A percentile compares a stretch with the other conserved stretches of the same genome.
Evolutionary conservation across 176 grass and related monocot genomes (phyloP).

Genomic region (Zea luxurians): DNA sequence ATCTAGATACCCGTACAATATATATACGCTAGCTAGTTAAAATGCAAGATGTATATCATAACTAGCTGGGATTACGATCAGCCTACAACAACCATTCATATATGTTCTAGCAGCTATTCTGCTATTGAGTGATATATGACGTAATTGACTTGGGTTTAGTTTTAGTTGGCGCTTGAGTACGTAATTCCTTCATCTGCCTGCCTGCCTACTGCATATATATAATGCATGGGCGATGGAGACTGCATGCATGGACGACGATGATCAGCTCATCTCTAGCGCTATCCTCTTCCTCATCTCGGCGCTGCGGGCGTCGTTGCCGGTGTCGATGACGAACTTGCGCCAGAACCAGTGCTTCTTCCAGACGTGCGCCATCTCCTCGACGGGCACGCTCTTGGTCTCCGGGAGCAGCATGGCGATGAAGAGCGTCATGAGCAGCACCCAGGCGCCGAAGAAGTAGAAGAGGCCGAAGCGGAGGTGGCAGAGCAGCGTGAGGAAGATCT

Average conservation of each 20-base stretch:
- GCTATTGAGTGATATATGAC: background rate
- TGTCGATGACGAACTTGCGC: slow-evolving; percentile 45
- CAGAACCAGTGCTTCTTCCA: slow-evolving; percentile 64
- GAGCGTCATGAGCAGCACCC: slow-evolving; percentile 60
- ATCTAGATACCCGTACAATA: no score
- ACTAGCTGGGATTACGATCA: no score
- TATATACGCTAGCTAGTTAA: no score
- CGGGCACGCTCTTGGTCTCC: slow-evolving; percentile 56
- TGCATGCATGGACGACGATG: background rate
- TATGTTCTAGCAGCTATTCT: no score
- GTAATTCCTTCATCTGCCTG: background rate
- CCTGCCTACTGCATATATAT: no score
- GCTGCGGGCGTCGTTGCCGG: slow-evolving; percentile 33
- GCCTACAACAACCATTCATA: no score
- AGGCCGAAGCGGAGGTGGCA: slow-evolving; percentile 58
- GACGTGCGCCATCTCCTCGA: slow-evolving; percentile 43
- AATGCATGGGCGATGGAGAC: no score
- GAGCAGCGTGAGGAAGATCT: slow-evolving; percentile 58
- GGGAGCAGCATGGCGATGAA: slow-evolving; percentile 56
- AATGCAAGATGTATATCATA: no score
- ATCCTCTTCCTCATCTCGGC: slow-evolving; percentile 66
- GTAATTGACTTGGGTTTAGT: background rate
- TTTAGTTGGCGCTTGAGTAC: background rate
- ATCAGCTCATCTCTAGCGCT: slow-evolving; percentile 64
- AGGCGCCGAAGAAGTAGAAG: slow-evolving; percentile 55